Evolutionary conservation across 495 filamentous ascomycete genomes (phyloP), one percentile per base, ranked within the genome.

Genomic region (Aspergillus diversus): DNA sequence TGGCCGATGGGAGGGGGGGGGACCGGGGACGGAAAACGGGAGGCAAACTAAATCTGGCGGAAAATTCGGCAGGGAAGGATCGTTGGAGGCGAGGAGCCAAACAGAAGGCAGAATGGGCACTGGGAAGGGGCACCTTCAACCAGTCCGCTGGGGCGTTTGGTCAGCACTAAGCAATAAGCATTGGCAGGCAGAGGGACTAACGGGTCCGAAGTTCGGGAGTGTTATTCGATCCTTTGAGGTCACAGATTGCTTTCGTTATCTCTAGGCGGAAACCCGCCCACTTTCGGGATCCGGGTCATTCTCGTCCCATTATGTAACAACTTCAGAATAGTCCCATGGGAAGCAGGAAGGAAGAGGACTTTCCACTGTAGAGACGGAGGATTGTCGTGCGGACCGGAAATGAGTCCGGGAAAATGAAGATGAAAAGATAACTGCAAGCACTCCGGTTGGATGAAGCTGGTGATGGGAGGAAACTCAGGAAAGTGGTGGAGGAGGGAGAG

Each of bases 181-280:
- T 17, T 33, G 51, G 13, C 32, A 33, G 50, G 17, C 46, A 13
- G 17, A 49, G 68, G 66, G 59, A 60, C 33, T 32, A 17, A 27
- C 48, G 35, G 49, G 76, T 69, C 76, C 76, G 76, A 79, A 75
- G 47, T 74, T 77, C 73, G 76, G 76, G 75, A 50, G 61, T 70
- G 63, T 78, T 77, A 76, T 70, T 73, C 73, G 71, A 77, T 77
- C 63, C 46, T 64, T 76, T 79, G 65, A 71, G 69, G 76, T 79
- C 76, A 79, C 75, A 77, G 69, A 67, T 64, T 75, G 59, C 68
- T 43, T 27, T 60, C 62, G 46, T 78, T 78, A 77, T 78, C 74
- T 74, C 47, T 65, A 32, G 68, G 74, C 68, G 69, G 68, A 66
- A 61, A 72, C 53, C 67, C 67, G 64, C 67, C 63, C 63, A 63